Evolutionary conservation across 2,329 filamentous ascomycete genomes (phyloP), one percentile per base, ranked within the genome.

Genomic region (Cercospora sp.): DNA sequence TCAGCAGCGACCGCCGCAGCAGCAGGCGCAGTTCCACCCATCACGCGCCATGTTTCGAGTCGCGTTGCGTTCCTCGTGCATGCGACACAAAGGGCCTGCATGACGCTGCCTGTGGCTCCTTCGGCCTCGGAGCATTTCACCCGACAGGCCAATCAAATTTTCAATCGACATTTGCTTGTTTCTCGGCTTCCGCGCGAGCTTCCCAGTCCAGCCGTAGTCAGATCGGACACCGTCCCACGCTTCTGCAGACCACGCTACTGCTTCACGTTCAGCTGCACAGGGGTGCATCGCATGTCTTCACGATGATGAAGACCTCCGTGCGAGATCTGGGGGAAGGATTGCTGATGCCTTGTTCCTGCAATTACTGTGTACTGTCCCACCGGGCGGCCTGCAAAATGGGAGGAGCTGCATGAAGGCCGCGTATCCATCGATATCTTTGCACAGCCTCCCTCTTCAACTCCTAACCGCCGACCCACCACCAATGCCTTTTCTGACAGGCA

Each of bases 11-110:
- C 49, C 10, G 45, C 45, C 45, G 45, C 45, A 49, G 45, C 45
- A 49, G 49, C 49, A 55, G 49, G 49, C 49, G 49, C 49, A 55
- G 49, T 49, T 24, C 45, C 21, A 18, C 21, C 45, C 21, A 55
- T 55, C 49, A 55, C 49, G 49, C 49, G 49, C 49, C 49, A 30
- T 55, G 55, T 59, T 59, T 57, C 24, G 53, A 24, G 18, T 59
- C 55, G 55, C 55, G 55, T 18, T 13, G 55, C 55, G 55, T 18
- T 13, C 13, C 18, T 21, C 12, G 49, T 21, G 28, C 18, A n/a
- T 3, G 49, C 49, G 26, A 28, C 49, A 53, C 21, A 53, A 24
- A 58, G 24, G 55, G 21, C 55, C 5, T 34, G 55, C 55, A 34
- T 58, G 53, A 58, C 53, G 55, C 55, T n/a, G 34, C 34, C n/a